A percentile compares a stretch with the other conserved stretches of the same genome.
These are phyloP conservation scores for Sanghuangporus sanghuang DNA, from an alignment of 1,284 basidiomycete species.

Conservation along the genomic window DNA sequence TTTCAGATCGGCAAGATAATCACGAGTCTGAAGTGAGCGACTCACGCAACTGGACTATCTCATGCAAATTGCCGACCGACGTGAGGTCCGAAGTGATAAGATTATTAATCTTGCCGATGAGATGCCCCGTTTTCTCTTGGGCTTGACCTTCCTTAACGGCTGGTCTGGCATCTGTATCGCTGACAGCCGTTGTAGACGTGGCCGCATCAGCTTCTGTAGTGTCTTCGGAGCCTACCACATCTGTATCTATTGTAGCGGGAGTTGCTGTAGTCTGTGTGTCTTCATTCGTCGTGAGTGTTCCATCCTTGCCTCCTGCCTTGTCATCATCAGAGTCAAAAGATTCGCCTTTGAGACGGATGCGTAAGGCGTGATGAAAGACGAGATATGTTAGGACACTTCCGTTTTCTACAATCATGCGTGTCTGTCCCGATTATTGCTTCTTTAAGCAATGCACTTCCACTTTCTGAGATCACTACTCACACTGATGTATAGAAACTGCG, in stretches of 20 bases:
- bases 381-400: slow-evolving; percentile 40
- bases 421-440: not conserved
- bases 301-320: not conserved
- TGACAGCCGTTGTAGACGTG: not conserved
- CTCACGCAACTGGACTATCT: slow-evolving; percentile 13
- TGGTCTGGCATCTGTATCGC: not conserved
- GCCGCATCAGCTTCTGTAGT: not conserved
- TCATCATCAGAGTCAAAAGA: slow-evolving; percentile 1
- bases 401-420: not conserved
- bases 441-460: not conserved
- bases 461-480: not conserved
- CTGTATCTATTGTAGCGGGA: slow-evolving; percentile 2
- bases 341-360: slow-evolving; percentile 41
- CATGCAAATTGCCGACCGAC: slow-evolving; percentile 17
- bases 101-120: slow-evolving; percentile 38
- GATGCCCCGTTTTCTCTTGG: slow-evolving; percentile 23
- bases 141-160: slow-evolving; percentile 7
- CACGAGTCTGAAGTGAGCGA: slow-evolving; percentile 17
- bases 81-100: slow-evolving; percentile 20
- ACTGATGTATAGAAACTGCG: slow-evolving; percentile 1
- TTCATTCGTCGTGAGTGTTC: not conserved
- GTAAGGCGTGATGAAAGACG: slow-evolving; percentile 51
- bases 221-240: not conserved
- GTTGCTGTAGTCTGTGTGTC: slow-evolving; percentile 1
- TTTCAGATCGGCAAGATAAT: not conserved